Evolutionary conservation across 805 yeast species (phyloP).

Genomic region (Debaryomyces hansenii): DNA sequence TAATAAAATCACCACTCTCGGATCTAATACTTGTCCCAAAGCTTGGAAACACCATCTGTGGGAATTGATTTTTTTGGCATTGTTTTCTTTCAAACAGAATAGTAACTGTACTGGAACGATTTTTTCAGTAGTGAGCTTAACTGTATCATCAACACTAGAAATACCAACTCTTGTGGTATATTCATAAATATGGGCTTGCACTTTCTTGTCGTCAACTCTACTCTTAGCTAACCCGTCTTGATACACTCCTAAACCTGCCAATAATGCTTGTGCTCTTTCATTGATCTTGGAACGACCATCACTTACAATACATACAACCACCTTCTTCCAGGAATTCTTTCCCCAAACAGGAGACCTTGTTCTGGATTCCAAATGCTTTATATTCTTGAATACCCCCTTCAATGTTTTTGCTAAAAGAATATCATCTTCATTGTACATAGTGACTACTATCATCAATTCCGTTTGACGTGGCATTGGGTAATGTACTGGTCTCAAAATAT

Average conservation of each 20-base stretch:
- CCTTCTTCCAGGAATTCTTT: slow-evolving; percentile 56
- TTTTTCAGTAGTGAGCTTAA: slow-evolving; percentile 50
- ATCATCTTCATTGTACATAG: slow-evolving; percentile 71
- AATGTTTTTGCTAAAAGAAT: slow-evolving; percentile 58
- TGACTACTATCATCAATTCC: slow-evolving; percentile 60
- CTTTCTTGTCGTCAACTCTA: slow-evolving; percentile 57
- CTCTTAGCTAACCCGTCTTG: slow-evolving; percentile 67
- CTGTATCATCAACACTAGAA: slow-evolving; percentile 50
- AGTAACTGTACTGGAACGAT: slow-evolving; percentile 64
- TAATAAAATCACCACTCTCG: slow-evolving; percentile 54
- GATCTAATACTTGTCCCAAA: slow-evolving; percentile 55
- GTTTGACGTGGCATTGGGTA: slow-evolving; percentile 55
- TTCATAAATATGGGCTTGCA: slow-evolving; percentile 65
- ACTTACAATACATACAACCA: slow-evolving; percentile 61
- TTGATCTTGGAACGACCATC: slow-evolving; percentile 69
- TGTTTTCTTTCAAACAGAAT: slow-evolving; percentile 60
- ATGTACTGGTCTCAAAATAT: slow-evolving; percentile 54
- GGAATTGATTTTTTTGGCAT: slow-evolving; percentile 64
- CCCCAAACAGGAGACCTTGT: slow-evolving; percentile 49
- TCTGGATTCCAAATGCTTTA: slow-evolving; percentile 54
- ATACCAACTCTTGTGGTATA: slow-evolving; percentile 61
- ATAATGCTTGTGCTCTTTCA: slow-evolving; percentile 58
- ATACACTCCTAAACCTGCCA: slow-evolving; percentile 65
- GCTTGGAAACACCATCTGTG: slow-evolving; percentile 74
- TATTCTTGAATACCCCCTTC: slow-evolving; percentile 64